Base-by-base conservation (phyloP, 2,329 filamentous ascomycete species). In the Colletotrichum sp. region DNA sequence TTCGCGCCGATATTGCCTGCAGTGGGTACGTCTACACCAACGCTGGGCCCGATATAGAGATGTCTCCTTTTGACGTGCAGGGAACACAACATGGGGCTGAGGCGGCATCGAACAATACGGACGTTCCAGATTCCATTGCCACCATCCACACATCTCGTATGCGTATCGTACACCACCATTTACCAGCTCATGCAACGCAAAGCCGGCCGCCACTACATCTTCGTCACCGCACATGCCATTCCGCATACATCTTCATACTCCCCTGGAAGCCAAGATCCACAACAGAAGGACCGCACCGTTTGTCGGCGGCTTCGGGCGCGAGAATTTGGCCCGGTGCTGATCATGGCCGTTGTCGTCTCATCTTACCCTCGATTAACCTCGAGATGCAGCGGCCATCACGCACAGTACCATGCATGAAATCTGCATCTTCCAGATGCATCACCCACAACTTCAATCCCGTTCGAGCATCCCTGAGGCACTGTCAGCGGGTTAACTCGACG, bases 271-370 rank as follows among this genome's bases (percentile, higher is more conserved):
- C 60, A 34, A 71, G 16, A 19, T n/a, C 15, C 25, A 36, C 22
- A 44, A 28, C 32, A 52, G 48, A 48, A 72, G 60, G 15, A 69
- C 48, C 67, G 34, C 67, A 55, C 70, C 32, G 55, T 22, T 44
- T 27, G 22, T 63, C 27, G 39, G 67, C 39, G 27, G 22, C n/a
- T 32, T n/a, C 60, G 25, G 32, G 44, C 44, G 63, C 61, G 55
- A 25, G n/a, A n/a, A 32, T 28, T 68, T 28, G 64, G 30, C 39
- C 74, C 68, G 68, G 70, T 75, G 74, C 70, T 75, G 68, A 75
- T 66, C 57, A 15, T 36, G 44, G 15, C 44, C 19, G 28, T 52
- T 36, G 59, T 36, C 70, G 70, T 75, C 44, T 60, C 44, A 61
- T 63, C 65, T 48, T 48, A 48, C 39, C 39, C 9, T 48, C 39